A percentile compares a stretch with the other conserved stretches of the same genome.
Conservation (phyloP, 352 stramenopile species). For the Pythium volutum region DNA sequence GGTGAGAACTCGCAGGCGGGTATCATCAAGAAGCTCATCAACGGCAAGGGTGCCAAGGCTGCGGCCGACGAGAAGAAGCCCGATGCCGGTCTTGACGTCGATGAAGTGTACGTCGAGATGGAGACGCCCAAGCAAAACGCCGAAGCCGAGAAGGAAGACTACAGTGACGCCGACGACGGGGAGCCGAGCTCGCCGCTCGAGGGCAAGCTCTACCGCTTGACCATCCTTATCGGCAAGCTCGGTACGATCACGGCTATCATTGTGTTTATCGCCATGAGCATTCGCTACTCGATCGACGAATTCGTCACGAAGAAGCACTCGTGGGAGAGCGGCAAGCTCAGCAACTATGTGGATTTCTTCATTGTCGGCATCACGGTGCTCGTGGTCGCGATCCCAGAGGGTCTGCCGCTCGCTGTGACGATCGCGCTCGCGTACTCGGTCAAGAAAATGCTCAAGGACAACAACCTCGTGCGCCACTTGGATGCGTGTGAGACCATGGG, state of each 20-base stretch:
- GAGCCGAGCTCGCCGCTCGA: slow-evolving; percentile 74
- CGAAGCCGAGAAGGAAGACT: slow-evolving; percentile 93
- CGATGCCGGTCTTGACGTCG: slow-evolving; percentile 38
- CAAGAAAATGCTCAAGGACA: slow-evolving; percentile 98
- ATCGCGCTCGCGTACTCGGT: slow-evolving; percentile 94
- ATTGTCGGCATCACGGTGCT: slow-evolving; percentile 91
- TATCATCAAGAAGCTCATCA: slow-evolving; percentile 89
- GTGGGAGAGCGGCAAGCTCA: slow-evolving; percentile 3
- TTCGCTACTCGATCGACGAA: slow-evolving; percentile 63
- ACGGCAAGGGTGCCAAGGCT: slow-evolving; percentile 59
- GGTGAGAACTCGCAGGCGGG: slow-evolving; percentile 92
- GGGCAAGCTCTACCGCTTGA: slow-evolving; percentile 84
- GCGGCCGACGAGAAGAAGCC: slow-evolving; percentile 46
- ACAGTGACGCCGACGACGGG: slow-evolving; percentile 51
- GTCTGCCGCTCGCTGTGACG: slow-evolving; percentile 91
- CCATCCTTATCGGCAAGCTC: slow-evolving; percentile 91
- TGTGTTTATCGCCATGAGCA: slow-evolving; percentile 78
- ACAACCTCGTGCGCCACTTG: slow-evolving; percentile 98
- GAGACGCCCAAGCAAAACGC: slow-evolving; percentile 66
- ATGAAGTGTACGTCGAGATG: slow-evolving; percentile 19
- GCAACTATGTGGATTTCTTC: slow-evolving; percentile 79
- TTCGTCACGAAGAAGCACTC: slow-evolving; percentile 25
- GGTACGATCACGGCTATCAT: slow-evolving; percentile 67
- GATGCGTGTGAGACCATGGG: slow-evolving; percentile 97
- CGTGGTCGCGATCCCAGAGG: slow-evolving; percentile 94